Evolutionary conservation across 1,284 basidiomycete species (phyloP), one percentile per base, ranked within the genome.

Genomic region (Cutaneotrichosporon cavernicola): DNA sequence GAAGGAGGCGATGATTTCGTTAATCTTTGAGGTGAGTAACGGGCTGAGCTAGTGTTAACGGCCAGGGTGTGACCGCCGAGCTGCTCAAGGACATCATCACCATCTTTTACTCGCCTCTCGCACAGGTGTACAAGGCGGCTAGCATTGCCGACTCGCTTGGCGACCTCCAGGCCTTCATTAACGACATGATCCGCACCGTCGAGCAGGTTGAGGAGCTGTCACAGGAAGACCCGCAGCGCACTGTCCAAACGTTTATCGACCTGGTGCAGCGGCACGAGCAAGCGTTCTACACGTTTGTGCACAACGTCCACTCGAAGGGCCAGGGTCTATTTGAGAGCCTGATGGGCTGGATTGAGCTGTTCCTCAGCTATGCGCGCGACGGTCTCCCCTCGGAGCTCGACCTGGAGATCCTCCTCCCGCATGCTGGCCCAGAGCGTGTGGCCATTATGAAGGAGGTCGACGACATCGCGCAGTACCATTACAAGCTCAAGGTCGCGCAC

Each of bases 51-150:
- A 14, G 30, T 6, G 43, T 58, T 60, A 21, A 62, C 14, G 2
- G 46, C 9, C 67, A 96, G 92, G 94, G 95, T 14, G 90, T 89
- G 49, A 99, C 97, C 0, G 89, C 97, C 4, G 96, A 98, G 56
- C 82, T 99, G 47, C 83, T 99, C 72, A 98, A 96, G 81, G 97
- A 99, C 77, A 98, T 99, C 67, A 94, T 99, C 72, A 98, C 97
- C 13, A 99, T 99, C 67, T 99, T 99, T 81, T 99, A 99, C 80
- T 83, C 95, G 0, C 97, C 97, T 1, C 84, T 99, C n/a, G 97
- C 97, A 0, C 92, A 96, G 73, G 97, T 99, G 2, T 99, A 99
- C 83, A 90, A 92, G 75, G 96, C 96, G 5, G 97, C 97, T 5
- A 97, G 91, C 76, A 97, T 99, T 62, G 90, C 91, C 11, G 96